Base-by-base conservation (phyloP, 2,329 filamentous ascomycete species). In the Graphium sp. region DNA sequence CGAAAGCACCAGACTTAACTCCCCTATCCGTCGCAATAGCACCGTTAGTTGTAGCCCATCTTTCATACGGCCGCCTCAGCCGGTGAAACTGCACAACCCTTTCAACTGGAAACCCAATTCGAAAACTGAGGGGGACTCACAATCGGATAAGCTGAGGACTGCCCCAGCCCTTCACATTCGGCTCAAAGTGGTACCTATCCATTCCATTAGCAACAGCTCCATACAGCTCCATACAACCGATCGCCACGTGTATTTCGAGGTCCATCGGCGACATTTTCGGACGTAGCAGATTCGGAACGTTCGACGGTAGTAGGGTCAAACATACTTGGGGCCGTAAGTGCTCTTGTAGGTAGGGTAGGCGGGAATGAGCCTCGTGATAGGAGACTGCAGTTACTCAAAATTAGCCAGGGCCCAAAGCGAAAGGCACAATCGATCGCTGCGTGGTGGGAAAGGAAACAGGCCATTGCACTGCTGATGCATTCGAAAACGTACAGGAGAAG, bases 251-350 rank as follows among this genome's bases (percentile, higher is more conserved):
- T 18, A 10, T n/a, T 15, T 9, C 10, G 10, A 16, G 7, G 24
- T 29, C 32, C 18, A 29, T 26, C 17, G 9, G n/a, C 20, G 20
- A 9, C 20, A 22, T 22, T 12, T 12, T 9, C 10, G 20, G 12
- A 10, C 20, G 20, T 9, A 22, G 20, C 10, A 22, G 5, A 24
- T 29, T 29, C 14, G 7, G 12, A 15, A n/a, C 15, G 5, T 15
- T 13, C 11, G 12, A 21, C 5, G 12, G 14, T 16, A n/a, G 18
- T 18, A 22, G 16, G 21, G 20, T 9, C 12, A 12, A 35, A 48
- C 49, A 54, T 67, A 76, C 72, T 73, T 75, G 30, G 72, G 72
- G 47, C 68, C 71, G 48, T 69, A 74, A 39, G 61, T 56, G 55
- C 67, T 74, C 55, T 62, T 64, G 61, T 72, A 75, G 37, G 49